Evolutionary conservation across 352 stramenopile genomes (phyloP).

Genomic region (Globisporangium perplexum): DNA sequence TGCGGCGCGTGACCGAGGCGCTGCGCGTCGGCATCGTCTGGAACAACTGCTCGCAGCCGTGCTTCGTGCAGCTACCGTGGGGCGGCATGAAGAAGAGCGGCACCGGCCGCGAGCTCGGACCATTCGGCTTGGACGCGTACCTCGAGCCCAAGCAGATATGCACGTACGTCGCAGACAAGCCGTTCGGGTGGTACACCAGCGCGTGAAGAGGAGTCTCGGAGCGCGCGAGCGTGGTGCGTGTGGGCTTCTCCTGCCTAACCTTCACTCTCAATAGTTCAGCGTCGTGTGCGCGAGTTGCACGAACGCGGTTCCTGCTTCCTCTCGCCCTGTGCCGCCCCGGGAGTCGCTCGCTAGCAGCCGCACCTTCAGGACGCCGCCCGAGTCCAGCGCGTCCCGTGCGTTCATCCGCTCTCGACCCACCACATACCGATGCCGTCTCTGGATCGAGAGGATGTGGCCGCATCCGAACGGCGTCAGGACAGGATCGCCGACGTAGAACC

Average conservation of each 20-base stretch:
- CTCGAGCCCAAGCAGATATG: slow-evolving; percentile 71
- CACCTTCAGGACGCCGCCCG: slow-evolving; percentile 9
- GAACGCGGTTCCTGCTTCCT: slow-evolving; percentile 8
- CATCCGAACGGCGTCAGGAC: slow-evolving; percentile 71
- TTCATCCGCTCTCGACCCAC: neutral
- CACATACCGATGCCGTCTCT: neutral
- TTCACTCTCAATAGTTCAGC: slow-evolving; percentile 12
- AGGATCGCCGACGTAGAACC: slow-evolving; percentile 41
- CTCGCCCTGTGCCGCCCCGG: neutral
- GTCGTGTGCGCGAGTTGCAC: slow-evolving; percentile 8
- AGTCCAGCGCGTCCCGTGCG: neutral
- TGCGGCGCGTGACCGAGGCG: slow-evolving; percentile 49
- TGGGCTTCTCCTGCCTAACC: neutral
- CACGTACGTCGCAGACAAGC: slow-evolving; percentile 62
- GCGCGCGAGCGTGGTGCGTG: too few relatives aligned
- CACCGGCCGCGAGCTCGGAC: slow-evolving; percentile 61
- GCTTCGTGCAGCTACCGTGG: slow-evolving; percentile 65
- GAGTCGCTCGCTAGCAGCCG: slow-evolving; percentile 8
- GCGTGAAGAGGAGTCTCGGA: too few relatives aligned
- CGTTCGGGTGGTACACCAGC: slow-evolving; percentile 55
- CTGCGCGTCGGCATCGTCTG: slow-evolving; percentile 56
- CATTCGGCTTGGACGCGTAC: slow-evolving; percentile 56
- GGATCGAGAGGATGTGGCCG: slow-evolving; percentile 33
- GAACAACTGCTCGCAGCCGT: slow-evolving; percentile 65
- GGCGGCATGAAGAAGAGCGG: slow-evolving; percentile 84